Evolutionary conservation across 2,329 filamentous ascomycete genomes (phyloP).

Genomic region (Celoporthe dispersa): DNA sequence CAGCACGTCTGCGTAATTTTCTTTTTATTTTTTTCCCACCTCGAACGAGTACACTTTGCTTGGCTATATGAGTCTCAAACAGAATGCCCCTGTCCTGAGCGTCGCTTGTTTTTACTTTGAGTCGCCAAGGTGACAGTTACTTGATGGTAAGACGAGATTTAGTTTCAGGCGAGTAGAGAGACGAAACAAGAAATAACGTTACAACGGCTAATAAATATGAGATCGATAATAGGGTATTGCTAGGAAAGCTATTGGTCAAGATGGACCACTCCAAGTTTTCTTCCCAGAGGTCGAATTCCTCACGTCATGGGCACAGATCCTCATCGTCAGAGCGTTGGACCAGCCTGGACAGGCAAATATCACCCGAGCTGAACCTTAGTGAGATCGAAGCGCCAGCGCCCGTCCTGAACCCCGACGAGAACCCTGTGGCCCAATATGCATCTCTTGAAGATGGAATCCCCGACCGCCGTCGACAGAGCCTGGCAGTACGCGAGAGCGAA

Average conservation of each 20-base stretch:
- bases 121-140: background rate
- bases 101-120: no score
- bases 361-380: background rate
- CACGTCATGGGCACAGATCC: background rate
- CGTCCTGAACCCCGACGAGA: background rate
- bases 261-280: background rate
- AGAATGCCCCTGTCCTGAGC: background rate
- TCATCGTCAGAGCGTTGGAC: background rate
- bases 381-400: background rate
- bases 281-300: background rate
- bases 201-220: background rate
- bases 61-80: background rate
- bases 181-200: background rate
- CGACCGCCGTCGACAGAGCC: background rate
- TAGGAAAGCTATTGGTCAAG: background rate
- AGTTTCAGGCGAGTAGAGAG: background rate
- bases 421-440: background rate
- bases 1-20: background rate
- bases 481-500: background rate
- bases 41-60: background rate
- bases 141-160: background rate
- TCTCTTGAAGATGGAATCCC: background rate
- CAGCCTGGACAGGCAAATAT: background rate
- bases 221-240: background rate
- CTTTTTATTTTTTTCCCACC: background rate